phyloP scores from a whole-genome alignment of 2,329 filamentous ascomycete genomes.

The Aspergillus pseudoterreus region DNA sequence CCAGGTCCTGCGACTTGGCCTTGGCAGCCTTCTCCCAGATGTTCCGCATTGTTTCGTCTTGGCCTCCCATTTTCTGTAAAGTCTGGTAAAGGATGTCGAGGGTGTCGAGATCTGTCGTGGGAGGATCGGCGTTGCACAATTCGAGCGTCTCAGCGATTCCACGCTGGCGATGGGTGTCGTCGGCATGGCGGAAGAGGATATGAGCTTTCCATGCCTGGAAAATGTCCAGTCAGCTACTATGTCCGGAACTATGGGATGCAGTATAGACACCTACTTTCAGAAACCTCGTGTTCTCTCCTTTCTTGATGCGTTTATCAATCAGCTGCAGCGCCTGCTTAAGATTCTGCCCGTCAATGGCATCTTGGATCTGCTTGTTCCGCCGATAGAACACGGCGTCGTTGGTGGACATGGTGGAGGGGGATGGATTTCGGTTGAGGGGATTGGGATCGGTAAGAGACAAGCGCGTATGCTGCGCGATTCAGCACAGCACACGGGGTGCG shows the following conservation, averaged over 20 bases:
- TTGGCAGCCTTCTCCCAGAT: slow-evolving; percentile 49
- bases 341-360: slow-evolving; percentile 47
- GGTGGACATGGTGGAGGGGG: slow-evolving; percentile 19
- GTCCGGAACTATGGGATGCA: not conserved
- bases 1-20: slow-evolving; percentile 40
- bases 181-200: slow-evolving; percentile 38
- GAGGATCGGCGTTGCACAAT: slow-evolving; percentile 40
- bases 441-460: not conserved
- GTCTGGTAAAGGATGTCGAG: slow-evolving; percentile 42
- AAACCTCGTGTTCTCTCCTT: slow-evolving; percentile 46
- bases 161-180: slow-evolving; percentile 40
- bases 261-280: slow-evolving; percentile 30
- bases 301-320: slow-evolving; percentile 53
- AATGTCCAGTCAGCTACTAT: not conserved
- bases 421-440: not conserved
- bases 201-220: slow-evolving; percentile 43
- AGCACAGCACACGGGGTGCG: slow-evolving; percentile 25
- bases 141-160: slow-evolving; percentile 42
- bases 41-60: slow-evolving; percentile 30
- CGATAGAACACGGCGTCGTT: slow-evolving; percentile 41
- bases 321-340: slow-evolving; percentile 49
- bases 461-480: slow-evolving; percentile 19
- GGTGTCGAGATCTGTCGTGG: slow-evolving; percentile 43
- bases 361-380: slow-evolving; percentile 48
- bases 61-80: slow-evolving; percentile 32